These are phyloP conservation scores for Penicillium sp. DNA, from an alignment of 2,329 filamentous ascomycete species.

Conservation along the genomic window DNA sequence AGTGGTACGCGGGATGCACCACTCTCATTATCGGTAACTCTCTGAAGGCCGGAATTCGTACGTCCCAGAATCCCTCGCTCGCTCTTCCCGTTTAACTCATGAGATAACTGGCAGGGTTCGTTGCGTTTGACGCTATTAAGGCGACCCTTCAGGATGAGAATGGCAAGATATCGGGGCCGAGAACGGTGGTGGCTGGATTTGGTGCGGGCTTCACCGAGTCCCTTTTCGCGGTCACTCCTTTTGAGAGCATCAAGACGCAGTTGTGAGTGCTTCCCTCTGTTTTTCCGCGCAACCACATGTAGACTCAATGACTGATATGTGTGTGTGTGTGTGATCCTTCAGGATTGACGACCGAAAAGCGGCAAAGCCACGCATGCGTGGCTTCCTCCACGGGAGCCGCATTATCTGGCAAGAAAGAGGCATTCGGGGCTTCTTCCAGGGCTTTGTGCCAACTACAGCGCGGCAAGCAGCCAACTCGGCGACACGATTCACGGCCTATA, in stretches of 20 bases:
- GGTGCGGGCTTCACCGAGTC: constrained; percentile 94
- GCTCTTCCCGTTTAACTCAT: background rate
- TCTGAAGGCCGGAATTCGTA: constrained; percentile 91
- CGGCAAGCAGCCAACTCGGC: constrained; percentile 94
- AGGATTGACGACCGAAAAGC: constrained; percentile 94
- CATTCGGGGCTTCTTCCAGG: constrained; percentile 91
- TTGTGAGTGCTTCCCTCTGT: constrained; percentile 54
- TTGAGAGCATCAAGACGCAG: constrained; percentile 98
- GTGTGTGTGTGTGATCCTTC: background rate
- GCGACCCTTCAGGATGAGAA: constrained; percentile 75
- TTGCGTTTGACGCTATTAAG: constrained; percentile 96
- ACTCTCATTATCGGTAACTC: constrained; percentile 97
- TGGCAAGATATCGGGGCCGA: constrained; percentile 85
- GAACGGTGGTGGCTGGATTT: constrained; percentile 90
- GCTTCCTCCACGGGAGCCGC: constrained; percentile 85
- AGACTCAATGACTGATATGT: background rate
- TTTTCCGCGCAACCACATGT: background rate
- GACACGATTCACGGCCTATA: constrained; percentile 87
- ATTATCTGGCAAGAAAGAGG: constrained; percentile 89
- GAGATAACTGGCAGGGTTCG: constrained; percentile 65
- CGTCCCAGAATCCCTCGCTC: constrained; percentile 35
- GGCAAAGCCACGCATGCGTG: constrained; percentile 79
- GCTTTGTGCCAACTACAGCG: constrained; percentile 91
- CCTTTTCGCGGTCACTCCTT: constrained; percentile 89
- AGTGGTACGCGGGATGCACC: constrained; percentile 98